Evolutionary conservation across 2,329 filamentous ascomycete genomes (phyloP).

Genomic region (Monosporascus sp.): DNA sequence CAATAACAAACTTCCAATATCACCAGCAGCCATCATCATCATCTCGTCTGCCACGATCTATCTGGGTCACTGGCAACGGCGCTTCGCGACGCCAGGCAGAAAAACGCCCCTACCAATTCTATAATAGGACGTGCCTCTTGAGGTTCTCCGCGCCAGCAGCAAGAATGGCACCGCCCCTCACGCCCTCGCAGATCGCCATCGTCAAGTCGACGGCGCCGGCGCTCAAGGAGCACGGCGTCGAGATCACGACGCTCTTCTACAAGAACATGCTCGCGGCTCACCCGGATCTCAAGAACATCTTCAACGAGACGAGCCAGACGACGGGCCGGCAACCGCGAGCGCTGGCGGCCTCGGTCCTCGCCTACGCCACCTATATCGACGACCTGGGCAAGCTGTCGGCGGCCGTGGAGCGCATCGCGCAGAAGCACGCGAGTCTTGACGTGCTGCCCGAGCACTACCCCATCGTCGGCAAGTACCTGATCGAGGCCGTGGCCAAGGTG

Average conservation of each 20-base stretch:
- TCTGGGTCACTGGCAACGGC: too few relatives aligned
- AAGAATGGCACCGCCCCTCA: slow-evolving; percentile 44
- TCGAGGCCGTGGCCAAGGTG: slow-evolving; percentile 62
- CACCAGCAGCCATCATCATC: too few relatives aligned
- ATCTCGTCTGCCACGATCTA: too few relatives aligned
- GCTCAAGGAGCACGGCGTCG: slow-evolving; percentile 60
- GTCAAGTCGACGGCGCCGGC: slow-evolving; percentile 76
- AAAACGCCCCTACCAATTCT: too few relatives aligned
- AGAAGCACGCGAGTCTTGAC: slow-evolving; percentile 71
- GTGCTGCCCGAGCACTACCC: slow-evolving; percentile 65
- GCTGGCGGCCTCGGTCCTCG: slow-evolving; percentile 62
- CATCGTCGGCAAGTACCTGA: slow-evolving; percentile 63
- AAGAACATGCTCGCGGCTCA: slow-evolving; percentile 58
- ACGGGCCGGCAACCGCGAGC: slow-evolving; percentile 65
- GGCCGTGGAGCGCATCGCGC: slow-evolving; percentile 62
- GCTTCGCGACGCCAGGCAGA: too few relatives aligned
- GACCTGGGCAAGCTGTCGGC: slow-evolving; percentile 55
- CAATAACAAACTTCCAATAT: too few relatives aligned
- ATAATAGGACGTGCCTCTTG: background rate
- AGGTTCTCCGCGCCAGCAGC: background rate
- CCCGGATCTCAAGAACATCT: slow-evolving; percentile 63
- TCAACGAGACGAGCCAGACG: slow-evolving; percentile 64
- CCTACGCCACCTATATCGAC: slow-evolving; percentile 70
- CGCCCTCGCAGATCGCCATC: slow-evolving; percentile 59
- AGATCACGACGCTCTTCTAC: slow-evolving; percentile 72